These are phyloP conservation scores for Lycium ferocissimum DNA, from an alignment of 257 asterid species.

Conservation along the genomic window DNA sequence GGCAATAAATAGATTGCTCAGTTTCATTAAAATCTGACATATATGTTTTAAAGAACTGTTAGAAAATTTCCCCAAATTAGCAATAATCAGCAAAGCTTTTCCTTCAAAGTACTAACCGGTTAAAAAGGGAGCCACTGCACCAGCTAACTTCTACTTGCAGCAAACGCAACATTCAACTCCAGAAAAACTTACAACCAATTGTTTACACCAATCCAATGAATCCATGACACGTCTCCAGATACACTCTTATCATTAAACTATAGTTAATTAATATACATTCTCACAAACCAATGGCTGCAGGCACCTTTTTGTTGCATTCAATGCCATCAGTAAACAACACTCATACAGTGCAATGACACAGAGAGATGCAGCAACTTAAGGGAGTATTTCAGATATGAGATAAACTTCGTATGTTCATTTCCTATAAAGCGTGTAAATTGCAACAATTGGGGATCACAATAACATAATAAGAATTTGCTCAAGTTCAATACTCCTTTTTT, in stretches of 20 bases:
- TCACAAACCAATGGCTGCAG: not conserved
- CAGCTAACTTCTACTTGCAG: not conserved
- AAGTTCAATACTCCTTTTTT: not conserved
- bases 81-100: too few relatives aligned
- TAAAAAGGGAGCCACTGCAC: not conserved
- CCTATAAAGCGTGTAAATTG: constrained; percentile 11
- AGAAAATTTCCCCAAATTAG: too few relatives aligned
- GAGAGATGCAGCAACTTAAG: not conserved
- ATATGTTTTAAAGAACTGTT: not conserved
- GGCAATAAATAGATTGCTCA: not conserved
- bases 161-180: not conserved
- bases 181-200: not conserved
- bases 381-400: not conserved
- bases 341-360: not conserved
- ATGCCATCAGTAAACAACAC: not conserved
- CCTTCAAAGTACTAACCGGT: not conserved
- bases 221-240: not conserved
- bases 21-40: not conserved
- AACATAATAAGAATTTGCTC: not conserved
- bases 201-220: not conserved
- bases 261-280: not conserved
- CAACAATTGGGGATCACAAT: not conserved
- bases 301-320: not conserved
- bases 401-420: not conserved
- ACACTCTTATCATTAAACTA: not conserved